These are phyloP conservation scores for Apiotrichum sp. DNA, from an alignment of 1,284 basidiomycete species.

Conservation along the genomic window DNA sequence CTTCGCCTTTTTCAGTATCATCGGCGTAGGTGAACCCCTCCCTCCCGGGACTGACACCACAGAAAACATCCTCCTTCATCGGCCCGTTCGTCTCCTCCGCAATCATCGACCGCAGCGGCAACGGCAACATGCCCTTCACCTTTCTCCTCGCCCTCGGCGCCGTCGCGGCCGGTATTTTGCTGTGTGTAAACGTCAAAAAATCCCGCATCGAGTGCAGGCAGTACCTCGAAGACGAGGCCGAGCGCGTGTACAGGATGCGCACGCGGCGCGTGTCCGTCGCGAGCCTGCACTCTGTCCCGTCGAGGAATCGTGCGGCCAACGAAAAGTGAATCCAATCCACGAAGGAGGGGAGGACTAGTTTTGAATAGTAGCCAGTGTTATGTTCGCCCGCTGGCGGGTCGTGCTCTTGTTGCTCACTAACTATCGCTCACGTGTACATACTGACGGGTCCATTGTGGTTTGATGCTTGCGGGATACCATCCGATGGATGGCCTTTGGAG, in stretches of 20 bases:
- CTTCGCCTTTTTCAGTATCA: slow-evolving; percentile 33
- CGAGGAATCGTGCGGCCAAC: too few relatives aligned
- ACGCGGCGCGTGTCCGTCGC: too few relatives aligned
- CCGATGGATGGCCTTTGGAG: too few relatives aligned
- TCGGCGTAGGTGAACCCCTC: slow-evolving; percentile 61
- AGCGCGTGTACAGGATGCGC: slow-evolving; percentile 26
- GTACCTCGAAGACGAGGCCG: slow-evolving; percentile 40
- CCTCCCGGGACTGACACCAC: slow-evolving; percentile 46
- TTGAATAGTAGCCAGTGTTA: too few relatives aligned
- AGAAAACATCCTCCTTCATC: slow-evolving; percentile 21
- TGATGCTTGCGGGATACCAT: too few relatives aligned
- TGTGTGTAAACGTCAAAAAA: slow-evolving; percentile 17
- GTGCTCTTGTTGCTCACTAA: too few relatives aligned
- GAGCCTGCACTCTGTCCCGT: too few relatives aligned
- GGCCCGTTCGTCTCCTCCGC: slow-evolving; percentile 24
- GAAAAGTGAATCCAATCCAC: too few relatives aligned
- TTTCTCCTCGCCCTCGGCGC: slow-evolving; percentile 22
- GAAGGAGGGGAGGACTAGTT: too few relatives aligned
- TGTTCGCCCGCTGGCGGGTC: too few relatives aligned
- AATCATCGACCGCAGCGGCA: slow-evolving; percentile 20
- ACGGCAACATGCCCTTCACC: slow-evolving; percentile 21
- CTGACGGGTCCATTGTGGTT: too few relatives aligned
- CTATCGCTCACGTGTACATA: too few relatives aligned
- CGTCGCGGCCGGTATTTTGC: slow-evolving; percentile 11
- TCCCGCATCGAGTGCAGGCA: slow-evolving; percentile 18